Evolutionary conservation across 1,139 yeast genomes (phyloP), one percentile per base, ranked within the genome.

Genomic region (Hanseniaspora sp.): DNA sequence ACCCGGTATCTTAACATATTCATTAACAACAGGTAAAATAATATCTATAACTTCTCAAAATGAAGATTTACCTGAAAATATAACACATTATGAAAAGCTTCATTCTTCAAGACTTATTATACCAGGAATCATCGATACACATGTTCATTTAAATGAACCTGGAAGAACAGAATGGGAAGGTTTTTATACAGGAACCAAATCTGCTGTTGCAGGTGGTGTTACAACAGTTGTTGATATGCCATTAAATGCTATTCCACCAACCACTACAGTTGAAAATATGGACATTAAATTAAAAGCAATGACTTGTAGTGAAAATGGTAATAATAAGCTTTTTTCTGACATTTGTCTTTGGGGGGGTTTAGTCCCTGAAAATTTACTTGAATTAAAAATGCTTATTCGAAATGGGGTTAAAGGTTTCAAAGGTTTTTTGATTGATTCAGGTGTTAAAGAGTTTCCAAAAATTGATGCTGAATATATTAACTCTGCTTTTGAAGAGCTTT

Each of bases 131-230:
- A 95, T 90, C 1, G 97, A 90, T 64, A 78, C 95, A 9, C 97
- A 90, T 67, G 96, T 88, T 35, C 96, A 88, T 65, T 72, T 88
- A 62, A 88, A 88, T 67, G 96, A 88, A 68, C 96, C 96, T 0
- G 96, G 96, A 5, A 72, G 96, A 61, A 87, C 95, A 0, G 95
- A 86, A 58, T 88, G 96, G 96, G 96, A 88, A 69, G 96, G 96
- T 0, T 88, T 88, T 66, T 95, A 81, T 48, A 83, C 95, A 0
- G 96, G 96, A 0, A 88, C 96, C 1, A 82, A 82, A 64, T 84
- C 95, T 2, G 96, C 96, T 1, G 94, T 95, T 1, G 75, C 90
- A 7, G 97, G 97, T 31, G 97, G 97, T 57, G 96, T 90, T 49
- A 90, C 97, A 23, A 87, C 96, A 0, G 95, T 90, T 13, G 78